Evolutionary conservation across 1,139 yeast genomes (phyloP).

Genomic region (Kodamaea fungicola): DNA sequence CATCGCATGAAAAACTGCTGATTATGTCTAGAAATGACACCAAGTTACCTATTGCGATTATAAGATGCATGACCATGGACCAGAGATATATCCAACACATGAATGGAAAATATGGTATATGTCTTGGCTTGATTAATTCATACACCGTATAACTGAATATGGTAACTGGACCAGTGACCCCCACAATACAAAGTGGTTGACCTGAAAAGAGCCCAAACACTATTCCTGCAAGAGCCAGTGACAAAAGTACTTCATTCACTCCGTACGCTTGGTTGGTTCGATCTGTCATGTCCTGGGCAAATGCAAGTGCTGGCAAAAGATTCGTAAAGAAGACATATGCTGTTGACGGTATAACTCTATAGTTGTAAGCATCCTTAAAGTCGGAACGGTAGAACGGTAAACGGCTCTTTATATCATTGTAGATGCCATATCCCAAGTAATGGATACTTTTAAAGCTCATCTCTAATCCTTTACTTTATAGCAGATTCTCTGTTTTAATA

Average conservation of each 20-base stretch:
- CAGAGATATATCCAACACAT: constrained; percentile 96
- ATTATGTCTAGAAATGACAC: constrained; percentile 70
- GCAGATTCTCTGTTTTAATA: background rate
- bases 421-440: constrained; percentile 53
- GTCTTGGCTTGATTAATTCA: constrained; percentile 63
- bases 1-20: constrained; percentile 84
- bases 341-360: constrained; percentile 85
- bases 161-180: constrained; percentile 93
- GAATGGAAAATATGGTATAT: constrained; percentile 78
- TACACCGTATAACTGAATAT: constrained; percentile 91
- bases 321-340: constrained; percentile 85
- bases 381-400: constrained; percentile 72
- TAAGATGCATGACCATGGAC: constrained; percentile 80
- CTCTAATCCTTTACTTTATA: constrained; percentile 1
- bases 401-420: constrained; percentile 51
- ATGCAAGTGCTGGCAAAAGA: constrained; percentile 88
- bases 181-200: constrained; percentile 94
- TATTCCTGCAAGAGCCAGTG: constrained; percentile 86
- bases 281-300: constrained; percentile 96
- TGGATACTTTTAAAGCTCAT: constrained; percentile 11
- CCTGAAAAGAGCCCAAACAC: constrained; percentile 84
- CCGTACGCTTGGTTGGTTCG: constrained; percentile 85
- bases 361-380: constrained; percentile 79
- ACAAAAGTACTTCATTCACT: constrained; percentile 79
- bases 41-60: constrained; percentile 68